phyloP scores from a whole-genome alignment of 148 eudicot genomes.

The Pouteria glomerata region DNA sequence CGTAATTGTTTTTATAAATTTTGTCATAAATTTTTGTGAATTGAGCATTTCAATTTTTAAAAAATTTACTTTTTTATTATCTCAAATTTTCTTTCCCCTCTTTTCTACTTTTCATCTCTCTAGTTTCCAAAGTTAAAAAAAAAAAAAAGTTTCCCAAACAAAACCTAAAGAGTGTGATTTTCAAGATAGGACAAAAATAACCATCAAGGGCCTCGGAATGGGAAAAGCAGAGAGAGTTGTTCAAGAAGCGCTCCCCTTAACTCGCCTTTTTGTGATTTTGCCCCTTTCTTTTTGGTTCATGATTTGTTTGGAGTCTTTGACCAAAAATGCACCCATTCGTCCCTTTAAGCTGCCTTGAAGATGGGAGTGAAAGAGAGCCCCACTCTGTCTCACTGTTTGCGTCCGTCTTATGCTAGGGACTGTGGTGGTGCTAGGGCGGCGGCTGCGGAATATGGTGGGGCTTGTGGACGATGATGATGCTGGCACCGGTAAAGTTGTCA shows the following conservation, averaged over 20 bases:
- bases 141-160: no score
- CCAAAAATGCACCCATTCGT: background rate
- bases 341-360: background rate
- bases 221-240: background rate
- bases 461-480: background rate
- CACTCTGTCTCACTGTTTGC: background rate
- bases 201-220: background rate
- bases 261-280: background rate
- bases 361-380: background rate
- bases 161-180: no score
- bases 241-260: background rate
- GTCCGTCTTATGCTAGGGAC: background rate
- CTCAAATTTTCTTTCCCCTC: background rate
- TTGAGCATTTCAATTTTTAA: no score
- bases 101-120: background rate
- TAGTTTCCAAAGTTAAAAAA: no score
- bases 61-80: no score
- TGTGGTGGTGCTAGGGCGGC: background rate
- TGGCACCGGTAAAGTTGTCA: background rate
- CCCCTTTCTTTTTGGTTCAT: background rate
- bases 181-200: constrained; percentile 13
- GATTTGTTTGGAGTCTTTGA: background rate
- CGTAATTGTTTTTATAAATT: no score
- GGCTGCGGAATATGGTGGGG: background rate
- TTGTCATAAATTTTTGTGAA: no score